These are phyloP conservation scores for Debaryomyces sp. DNA, from an alignment of 1,139 yeast genomes.

Conservation along the genomic window DNA sequence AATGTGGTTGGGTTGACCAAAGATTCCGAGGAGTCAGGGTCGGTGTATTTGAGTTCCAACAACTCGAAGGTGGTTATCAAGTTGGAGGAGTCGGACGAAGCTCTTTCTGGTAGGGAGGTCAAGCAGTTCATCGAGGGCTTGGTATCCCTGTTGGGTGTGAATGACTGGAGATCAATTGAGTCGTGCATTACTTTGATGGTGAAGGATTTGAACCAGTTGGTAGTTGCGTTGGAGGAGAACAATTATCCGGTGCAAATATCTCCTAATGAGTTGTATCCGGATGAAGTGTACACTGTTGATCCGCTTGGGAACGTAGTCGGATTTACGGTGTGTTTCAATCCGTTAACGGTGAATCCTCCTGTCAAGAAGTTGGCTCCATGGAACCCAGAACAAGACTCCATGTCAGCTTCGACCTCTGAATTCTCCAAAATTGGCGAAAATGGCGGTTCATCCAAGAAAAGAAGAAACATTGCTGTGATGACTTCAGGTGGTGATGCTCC, in stretches of 20 bases:
- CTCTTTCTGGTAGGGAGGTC: slow-evolving; percentile 30
- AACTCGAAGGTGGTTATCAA: slow-evolving; percentile 34
- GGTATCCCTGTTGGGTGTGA: slow-evolving; percentile 25
- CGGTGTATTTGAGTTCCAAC: slow-evolving; percentile 34
- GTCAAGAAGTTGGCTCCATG: slow-evolving; percentile 15
- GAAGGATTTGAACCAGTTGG: slow-evolving; percentile 35
- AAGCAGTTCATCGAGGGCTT: slow-evolving; percentile 25
- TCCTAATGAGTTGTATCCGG: slow-evolving; percentile 70
- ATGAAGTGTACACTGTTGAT: slow-evolving; percentile 67
- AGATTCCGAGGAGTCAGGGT: slow-evolving; percentile 24
- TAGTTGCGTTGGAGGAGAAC: slow-evolving; percentile 30
- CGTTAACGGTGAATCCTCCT: slow-evolving; percentile 57
- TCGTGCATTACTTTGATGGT: slow-evolving; percentile 42
- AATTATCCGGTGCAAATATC: slow-evolving; percentile 36
- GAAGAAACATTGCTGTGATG: slow-evolving; percentile 75
- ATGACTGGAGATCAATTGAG: slow-evolving; percentile 57
- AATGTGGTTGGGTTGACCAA: slow-evolving; percentile 44
- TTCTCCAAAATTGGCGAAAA: slow-evolving; percentile 16
- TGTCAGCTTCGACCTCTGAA: slow-evolving; percentile 15
- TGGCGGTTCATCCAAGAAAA: slow-evolving; percentile 9
- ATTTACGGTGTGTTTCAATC: slow-evolving; percentile 60
- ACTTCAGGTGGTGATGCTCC: slow-evolving; percentile 90
- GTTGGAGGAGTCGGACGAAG: slow-evolving; percentile 29
- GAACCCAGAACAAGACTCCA: slow-evolving; percentile 3
- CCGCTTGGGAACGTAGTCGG: slow-evolving; percentile 72